A percentile compares a stretch with the other conserved stretches of the same genome.
Evolutionary conservation across 1,139 yeast genomes (phyloP).

Genomic region (Pichiaceae sp.): DNA sequence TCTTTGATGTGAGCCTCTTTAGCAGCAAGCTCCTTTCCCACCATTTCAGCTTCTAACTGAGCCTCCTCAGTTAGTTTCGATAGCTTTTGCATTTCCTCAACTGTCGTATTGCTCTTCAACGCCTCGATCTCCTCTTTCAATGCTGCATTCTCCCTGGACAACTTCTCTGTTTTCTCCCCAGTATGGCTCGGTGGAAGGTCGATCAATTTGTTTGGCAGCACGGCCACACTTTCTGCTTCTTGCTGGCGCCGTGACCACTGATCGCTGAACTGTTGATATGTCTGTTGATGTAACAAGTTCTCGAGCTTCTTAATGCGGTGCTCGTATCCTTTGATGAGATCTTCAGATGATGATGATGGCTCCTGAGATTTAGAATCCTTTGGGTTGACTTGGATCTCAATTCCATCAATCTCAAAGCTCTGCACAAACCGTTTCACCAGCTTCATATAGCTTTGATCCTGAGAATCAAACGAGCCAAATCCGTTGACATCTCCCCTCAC

Average conservation of each 20-base stretch:
- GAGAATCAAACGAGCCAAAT: constrained; percentile 21
- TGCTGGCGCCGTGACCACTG: constrained; percentile 18
- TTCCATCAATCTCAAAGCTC: constrained; percentile 25
- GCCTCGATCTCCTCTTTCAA: constrained; percentile 14
- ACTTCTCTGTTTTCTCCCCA: constrained; percentile 26
- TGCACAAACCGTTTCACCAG: constrained; percentile 22
- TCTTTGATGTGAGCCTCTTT: constrained; percentile 9
- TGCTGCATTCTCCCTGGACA: constrained; percentile 23
- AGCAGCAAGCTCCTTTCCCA: constrained; percentile 4
- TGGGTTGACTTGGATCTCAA: constrained; percentile 13
- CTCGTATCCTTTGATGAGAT: constrained; percentile 47
- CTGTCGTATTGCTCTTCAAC: constrained; percentile 16
- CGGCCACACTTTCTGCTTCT: constrained; percentile 7
- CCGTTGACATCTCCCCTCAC: constrained; percentile 17
- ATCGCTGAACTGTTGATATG: constrained; percentile 40
- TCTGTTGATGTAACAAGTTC: constrained; percentile 57
- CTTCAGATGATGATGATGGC: constrained; percentile 12
- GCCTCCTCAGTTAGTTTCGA: constrained; percentile 18
- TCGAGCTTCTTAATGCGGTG: constrained; percentile 57
- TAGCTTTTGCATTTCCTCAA: constrained; percentile 16
- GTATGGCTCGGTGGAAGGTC: constrained; percentile 22
- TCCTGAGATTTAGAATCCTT: neutral
- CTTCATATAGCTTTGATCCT: constrained; percentile 20
- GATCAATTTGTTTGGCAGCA: constrained; percentile 16
- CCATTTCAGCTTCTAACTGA: constrained; percentile 13